A percentile compares a stretch with the other conserved stretches of the same genome.
phyloP scores from a whole-genome alignment of 768 basidiomycete genomes.

The Russula sp. region DNA sequence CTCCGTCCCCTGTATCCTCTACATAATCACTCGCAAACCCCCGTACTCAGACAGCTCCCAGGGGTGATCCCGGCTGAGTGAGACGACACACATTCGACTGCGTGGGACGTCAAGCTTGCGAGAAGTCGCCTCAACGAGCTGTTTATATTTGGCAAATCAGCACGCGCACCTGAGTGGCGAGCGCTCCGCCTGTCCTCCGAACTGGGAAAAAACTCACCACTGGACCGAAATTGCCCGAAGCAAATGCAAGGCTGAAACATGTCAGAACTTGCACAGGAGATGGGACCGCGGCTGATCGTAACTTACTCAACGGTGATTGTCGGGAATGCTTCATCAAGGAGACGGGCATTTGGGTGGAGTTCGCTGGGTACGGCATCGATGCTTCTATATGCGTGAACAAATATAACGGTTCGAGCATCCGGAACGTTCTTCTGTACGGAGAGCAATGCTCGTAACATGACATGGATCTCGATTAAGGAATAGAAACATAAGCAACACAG shows the following conservation, averaged over 20 bases:
- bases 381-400: slow-evolving; percentile 28
- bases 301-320: slow-evolving; percentile 30
- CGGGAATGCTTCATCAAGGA: slow-evolving; percentile 31
- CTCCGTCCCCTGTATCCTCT: not conserved
- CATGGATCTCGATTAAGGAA: slow-evolving; percentile 22
- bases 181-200: not conserved
- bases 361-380: slow-evolving; percentile 28
- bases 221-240: slow-evolving; percentile 21
- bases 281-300: not conserved
- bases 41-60: slow-evolving; percentile 28
- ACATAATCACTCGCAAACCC: slow-evolving; percentile 27
- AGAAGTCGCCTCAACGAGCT: slow-evolving; percentile 29
- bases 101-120: slow-evolving; percentile 19
- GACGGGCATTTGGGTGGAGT: slow-evolving; percentile 30
- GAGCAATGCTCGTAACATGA: slow-evolving; percentile 28
- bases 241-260: slow-evolving; percentile 24
- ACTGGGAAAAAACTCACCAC: slow-evolving; percentile 15
- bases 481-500: not conserved
- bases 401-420: slow-evolving; percentile 27
- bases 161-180: not conserved
- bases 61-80: slow-evolving; percentile 22
- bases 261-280: slow-evolving; percentile 1
- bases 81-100: slow-evolving; percentile 30
- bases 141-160: not conserved
- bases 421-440: slow-evolving; percentile 28